Evolutionary conservation across 2,329 filamentous ascomycete genomes (phyloP).

Genomic region (Claviceps purpurea): DNA sequence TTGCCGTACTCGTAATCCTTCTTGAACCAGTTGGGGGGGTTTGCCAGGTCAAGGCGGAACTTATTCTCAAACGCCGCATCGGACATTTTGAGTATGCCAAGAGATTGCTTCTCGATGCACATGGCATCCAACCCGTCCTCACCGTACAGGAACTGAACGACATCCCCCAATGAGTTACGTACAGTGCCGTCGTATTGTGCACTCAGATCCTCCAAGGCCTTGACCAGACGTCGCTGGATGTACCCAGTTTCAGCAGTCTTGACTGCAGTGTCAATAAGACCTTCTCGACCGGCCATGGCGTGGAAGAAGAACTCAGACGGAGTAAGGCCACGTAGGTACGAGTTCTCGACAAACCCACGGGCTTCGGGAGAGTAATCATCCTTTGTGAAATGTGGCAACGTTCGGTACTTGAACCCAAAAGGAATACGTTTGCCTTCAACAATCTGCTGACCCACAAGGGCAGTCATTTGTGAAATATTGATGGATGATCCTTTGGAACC

Average conservation of each 20-base stretch:
- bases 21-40: constrained; percentile 46
- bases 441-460: constrained; percentile 92
- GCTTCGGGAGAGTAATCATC: constrained; percentile 97
- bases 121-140: constrained; percentile 93
- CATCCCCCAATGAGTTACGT: constrained; percentile 88
- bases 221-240: constrained; percentile 95
- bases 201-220: constrained; percentile 94
- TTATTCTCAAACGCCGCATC: constrained; percentile 64
- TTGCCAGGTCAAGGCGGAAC: constrained; percentile 65
- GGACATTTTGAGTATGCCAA: constrained; percentile 76
- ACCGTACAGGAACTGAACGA: constrained; percentile 94
- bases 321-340: constrained; percentile 88
- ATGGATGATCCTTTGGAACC: constrained; percentile 98
- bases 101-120: constrained; percentile 81
- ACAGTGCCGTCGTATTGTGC: constrained; percentile 97
- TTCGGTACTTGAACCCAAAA: constrained; percentile 97
- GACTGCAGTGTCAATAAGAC: constrained; percentile 98
- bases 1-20: constrained; percentile 58
- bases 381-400: constrained; percentile 94
- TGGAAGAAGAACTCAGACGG: constrained; percentile 99
- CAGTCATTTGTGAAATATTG: constrained; percentile 99
- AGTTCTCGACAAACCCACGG: constrained; percentile 96
- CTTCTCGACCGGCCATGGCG: constrained; percentile 99
- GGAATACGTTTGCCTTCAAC: constrained; percentile 98
- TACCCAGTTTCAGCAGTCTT: constrained; percentile 99